These are phyloP conservation scores for Xylaria arbuscula DNA, from an alignment of 2,329 filamentous ascomycete species.

Conservation along the genomic window DNA sequence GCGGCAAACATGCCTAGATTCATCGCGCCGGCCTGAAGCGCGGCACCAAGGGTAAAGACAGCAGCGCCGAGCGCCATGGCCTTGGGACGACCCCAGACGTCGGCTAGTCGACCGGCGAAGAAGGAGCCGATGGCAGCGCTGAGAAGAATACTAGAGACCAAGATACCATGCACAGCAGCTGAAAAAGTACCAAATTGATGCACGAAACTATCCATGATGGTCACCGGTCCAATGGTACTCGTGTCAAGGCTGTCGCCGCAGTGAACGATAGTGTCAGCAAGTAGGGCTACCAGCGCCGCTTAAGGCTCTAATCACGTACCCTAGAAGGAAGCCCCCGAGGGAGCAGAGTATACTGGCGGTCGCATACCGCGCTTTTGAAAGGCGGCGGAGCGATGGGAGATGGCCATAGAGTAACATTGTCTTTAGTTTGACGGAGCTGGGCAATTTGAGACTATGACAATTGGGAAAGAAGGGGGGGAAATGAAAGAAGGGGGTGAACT, in stretches of 20 bases:
- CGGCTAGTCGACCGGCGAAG: slow-evolving; percentile 66
- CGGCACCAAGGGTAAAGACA: slow-evolving; percentile 64
- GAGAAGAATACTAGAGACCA: slow-evolving; percentile 69
- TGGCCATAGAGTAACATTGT: too few species aligned
- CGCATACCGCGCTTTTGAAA: too few species aligned
- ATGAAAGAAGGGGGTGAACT: too few species aligned
- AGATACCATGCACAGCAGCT: slow-evolving; percentile 65
- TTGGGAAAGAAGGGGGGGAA: too few species aligned
- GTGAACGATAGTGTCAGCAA: too few species aligned
- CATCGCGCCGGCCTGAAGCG: slow-evolving; percentile 61
- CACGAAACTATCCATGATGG: slow-evolving; percentile 50
- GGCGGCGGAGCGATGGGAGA: too few species aligned
- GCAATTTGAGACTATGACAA: too few species aligned
- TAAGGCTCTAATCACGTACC: too few species aligned
- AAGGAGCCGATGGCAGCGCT: slow-evolving; percentile 67
- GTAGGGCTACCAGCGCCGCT: too few species aligned
- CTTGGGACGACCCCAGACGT: slow-evolving; percentile 61
- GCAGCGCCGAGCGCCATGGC: slow-evolving; percentile 61
- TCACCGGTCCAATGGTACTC: slow-evolving; percentile 52
- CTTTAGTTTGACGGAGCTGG: too few species aligned
- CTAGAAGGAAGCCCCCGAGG: too few species aligned
- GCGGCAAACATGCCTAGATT: slow-evolving; percentile 64
- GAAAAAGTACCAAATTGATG: slow-evolving; percentile 59
- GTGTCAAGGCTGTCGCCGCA: slow-evolving; percentile 52
- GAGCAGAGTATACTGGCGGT: too few species aligned